These are phyloP conservation scores for Lignosus rhinocerotis DNA, from an alignment of 1,284 basidiomycete species.

Conservation along the genomic window DNA sequence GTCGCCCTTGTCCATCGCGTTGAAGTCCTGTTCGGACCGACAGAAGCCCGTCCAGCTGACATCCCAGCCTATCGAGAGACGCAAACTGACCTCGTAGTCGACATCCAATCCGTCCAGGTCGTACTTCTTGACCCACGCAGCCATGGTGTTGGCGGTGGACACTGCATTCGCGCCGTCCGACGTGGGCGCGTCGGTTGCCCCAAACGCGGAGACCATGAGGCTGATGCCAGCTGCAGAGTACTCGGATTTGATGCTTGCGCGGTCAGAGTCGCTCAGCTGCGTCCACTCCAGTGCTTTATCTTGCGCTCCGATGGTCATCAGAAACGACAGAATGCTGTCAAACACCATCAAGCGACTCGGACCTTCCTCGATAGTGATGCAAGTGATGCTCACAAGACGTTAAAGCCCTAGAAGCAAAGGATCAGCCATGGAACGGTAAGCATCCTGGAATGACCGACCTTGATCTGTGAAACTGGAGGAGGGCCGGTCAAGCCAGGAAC, in stretches of 20 bases:
- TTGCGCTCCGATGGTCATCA: constrained; percentile 41
- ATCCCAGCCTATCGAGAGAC: background rate
- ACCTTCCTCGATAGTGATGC: too few species aligned
- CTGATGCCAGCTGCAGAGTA: constrained; percentile 49
- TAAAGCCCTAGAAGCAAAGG: constrained; percentile 41
- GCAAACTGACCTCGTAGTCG: constrained; percentile 48
- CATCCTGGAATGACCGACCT: constrained; percentile 27
- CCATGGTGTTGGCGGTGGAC: constrained; percentile 46
- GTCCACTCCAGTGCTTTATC: constrained; percentile 48
- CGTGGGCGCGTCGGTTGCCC: constrained; percentile 53
- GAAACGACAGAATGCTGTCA: constrained; percentile 44
- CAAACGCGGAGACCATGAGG: constrained; percentile 50
- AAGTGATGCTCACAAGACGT: constrained; percentile 41
- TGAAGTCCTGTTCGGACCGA: constrained; percentile 42
- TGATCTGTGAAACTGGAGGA: constrained; percentile 37
- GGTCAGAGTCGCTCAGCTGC: constrained; percentile 34
- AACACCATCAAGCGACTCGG: background rate
- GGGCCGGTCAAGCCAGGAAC: constrained; percentile 40
- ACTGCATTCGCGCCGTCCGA: constrained; percentile 41
- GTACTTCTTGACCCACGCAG: constrained; percentile 49
- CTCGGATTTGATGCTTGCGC: constrained; percentile 39
- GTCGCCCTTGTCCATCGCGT: constrained; percentile 42
- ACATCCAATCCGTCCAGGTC: constrained; percentile 57
- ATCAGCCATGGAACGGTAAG: background rate
- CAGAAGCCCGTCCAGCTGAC: background rate